Evolutionary conservation across 495 filamentous ascomycete genomes (phyloP).

Genomic region (Thozetella sp.): DNA sequence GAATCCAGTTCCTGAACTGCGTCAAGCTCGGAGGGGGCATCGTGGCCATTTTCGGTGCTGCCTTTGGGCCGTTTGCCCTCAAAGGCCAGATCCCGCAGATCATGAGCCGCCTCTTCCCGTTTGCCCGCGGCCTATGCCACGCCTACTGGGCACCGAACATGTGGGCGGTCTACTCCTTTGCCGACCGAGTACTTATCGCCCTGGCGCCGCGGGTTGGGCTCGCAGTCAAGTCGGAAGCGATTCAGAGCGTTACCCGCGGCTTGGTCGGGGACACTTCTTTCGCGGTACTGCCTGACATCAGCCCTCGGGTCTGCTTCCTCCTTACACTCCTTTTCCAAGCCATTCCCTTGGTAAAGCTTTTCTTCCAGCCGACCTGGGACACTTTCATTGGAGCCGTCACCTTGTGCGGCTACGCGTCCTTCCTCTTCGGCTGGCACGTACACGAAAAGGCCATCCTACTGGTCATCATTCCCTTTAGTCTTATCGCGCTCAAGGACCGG

Average conservation of each 20-base stretch:
- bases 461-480: slow-evolving; percentile 92
- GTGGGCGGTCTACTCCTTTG: slow-evolving; percentile 96
- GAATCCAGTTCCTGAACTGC: slow-evolving; percentile 74
- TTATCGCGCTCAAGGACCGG: slow-evolving; percentile 90
- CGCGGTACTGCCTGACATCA: slow-evolving; percentile 86
- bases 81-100: slow-evolving; percentile 90
- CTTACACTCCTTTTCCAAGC: slow-evolving; percentile 83
- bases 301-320: slow-evolving; percentile 75
- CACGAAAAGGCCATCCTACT: slow-evolving; percentile 97
- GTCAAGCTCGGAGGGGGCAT: slow-evolving; percentile 81
- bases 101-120: slow-evolving; percentile 84
- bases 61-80: slow-evolving; percentile 87
- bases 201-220: slow-evolving; percentile 82
- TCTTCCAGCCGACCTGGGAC: slow-evolving; percentile 78
- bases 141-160: slow-evolving; percentile 98
- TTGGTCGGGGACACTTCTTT: slow-evolving; percentile 95
- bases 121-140: slow-evolving; percentile 90
- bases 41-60: slow-evolving; percentile 70
- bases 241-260: slow-evolving; percentile 88
- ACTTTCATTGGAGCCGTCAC: slow-evolving; percentile 88
- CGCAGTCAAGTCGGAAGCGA: slow-evolving; percentile 67
- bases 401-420: slow-evolving; percentile 94
- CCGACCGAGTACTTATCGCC: slow-evolving; percentile 78
- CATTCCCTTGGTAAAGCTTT: slow-evolving; percentile 81
- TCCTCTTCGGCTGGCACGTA: slow-evolving; percentile 98